Evolutionary conservation across 768 basidiomycete species (phyloP), one percentile per base, ranked within the genome.

Genomic region (Tulasnella sp.): DNA sequence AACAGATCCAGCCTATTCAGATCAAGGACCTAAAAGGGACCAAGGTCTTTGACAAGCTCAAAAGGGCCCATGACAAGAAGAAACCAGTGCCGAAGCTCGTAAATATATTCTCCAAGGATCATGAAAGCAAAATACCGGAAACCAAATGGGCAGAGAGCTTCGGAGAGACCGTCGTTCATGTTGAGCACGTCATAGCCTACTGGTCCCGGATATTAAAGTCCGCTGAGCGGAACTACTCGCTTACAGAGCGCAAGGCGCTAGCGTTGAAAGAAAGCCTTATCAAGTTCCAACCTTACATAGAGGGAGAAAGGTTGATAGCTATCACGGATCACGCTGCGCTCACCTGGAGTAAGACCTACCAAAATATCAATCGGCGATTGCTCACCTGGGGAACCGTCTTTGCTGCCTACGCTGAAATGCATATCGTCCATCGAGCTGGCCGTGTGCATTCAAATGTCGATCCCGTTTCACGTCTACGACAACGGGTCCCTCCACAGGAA

Each of bases 381-480:
- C 70, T 78, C 0, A 78, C 80, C 3, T 83, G 40, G 40, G 40
- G 40, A 40, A 40, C 40, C 40, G 40, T 40, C 40, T 40, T 40
- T 16, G 16, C 81, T 81, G 81, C 82, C 3, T 83, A 78, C 74
- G 82, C 80, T 0, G 67, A 72, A 0, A 34, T 83, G 16, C 64
- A 76, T 17, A 83, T 83, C 32, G 75, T 82, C 9, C 82, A 83
- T 67, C 78, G 80, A 5, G 78, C 82, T 0, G 82, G 82, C 1
- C 52, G 79, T 1, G 79, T 81, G 0, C 82, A 83, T 59, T 83
- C 81, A 1, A 82, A 82, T 67, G 81, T 82, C 5, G 82, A 83
- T 71, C 81, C 82, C 5, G 74, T 82, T 5, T 82, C 81, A 0
- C 72, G 80, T 29, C 71, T 83, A 1, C 72, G 40, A 40, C 40